Conservation (phyloP, 2,329 filamentous ascomycete genomes). For the Venturia asperata region DNA sequence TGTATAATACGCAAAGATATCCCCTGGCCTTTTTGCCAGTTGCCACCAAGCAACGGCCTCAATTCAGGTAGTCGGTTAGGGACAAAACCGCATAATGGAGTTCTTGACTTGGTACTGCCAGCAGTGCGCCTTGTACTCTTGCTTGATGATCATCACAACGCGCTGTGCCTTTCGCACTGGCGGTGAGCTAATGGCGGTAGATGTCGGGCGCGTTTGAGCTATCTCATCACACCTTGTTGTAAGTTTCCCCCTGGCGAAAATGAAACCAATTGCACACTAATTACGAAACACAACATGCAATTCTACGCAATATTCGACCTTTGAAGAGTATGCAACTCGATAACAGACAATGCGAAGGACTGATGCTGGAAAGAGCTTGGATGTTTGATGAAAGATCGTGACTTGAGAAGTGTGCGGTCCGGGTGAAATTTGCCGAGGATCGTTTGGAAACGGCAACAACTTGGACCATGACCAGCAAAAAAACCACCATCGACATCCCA, state of each 20-base stretch:
- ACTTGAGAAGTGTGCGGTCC: not conserved
- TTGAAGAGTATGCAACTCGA: not conserved
- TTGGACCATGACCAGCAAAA: not conserved
- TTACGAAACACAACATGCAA: not conserved
- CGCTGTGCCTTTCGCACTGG: not conserved
- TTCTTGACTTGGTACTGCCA: not conserved
- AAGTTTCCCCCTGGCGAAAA: not conserved
- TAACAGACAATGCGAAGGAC: not conserved
- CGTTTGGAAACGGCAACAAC: not conserved
- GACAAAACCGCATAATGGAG: not conserved
- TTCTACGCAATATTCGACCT: not conserved
- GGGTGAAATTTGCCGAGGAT: not conserved
- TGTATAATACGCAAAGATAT: slow-evolving; percentile 14
- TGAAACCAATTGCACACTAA: not conserved
- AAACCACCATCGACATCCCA: not conserved
- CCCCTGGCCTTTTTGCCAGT: not conserved
- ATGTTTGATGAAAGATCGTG: not conserved
- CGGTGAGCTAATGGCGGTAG: not conserved
- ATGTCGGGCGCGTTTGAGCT: not conserved
- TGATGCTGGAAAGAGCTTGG: not conserved
- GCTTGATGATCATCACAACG: not conserved
- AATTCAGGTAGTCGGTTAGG: not conserved
- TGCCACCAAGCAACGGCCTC: not conserved
- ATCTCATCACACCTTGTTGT: not conserved
- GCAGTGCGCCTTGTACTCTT: not conserved